phyloP scores from a whole-genome alignment of 306 rosid species.

The Quercus dentata region DNA sequence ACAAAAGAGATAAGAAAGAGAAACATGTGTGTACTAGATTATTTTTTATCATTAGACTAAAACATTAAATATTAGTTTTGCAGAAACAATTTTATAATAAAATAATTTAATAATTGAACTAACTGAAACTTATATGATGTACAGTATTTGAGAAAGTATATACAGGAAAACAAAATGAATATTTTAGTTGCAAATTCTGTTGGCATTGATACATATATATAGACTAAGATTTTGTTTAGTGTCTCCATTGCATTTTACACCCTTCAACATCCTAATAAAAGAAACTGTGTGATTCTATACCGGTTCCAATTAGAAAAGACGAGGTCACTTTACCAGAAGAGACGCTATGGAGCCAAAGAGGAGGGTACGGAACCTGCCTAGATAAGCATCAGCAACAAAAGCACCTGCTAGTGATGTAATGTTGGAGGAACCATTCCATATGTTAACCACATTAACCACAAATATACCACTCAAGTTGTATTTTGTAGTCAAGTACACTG shows the following conservation, averaged over 20 bases:
- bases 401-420: conserved; percentile 66
- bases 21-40: too few species aligned
- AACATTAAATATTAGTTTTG: too few species aligned
- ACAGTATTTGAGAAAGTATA: background rate
- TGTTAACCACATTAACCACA: conserved; percentile 57
- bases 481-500: conserved; percentile 45
- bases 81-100: too few species aligned
- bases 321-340: conserved; percentile 47
- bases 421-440: conserved; percentile 77
- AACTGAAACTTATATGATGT: background rate
- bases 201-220: too few species aligned
- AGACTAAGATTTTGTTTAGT: too few species aligned
- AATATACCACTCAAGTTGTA: conserved; percentile 55
- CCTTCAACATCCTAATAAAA: background rate
- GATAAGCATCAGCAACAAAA: conserved; percentile 67
- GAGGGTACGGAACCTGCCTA: conserved; percentile 73
- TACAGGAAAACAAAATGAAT: background rate
- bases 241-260: too few species aligned
- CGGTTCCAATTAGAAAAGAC: background rate
- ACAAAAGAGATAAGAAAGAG: too few species aligned
- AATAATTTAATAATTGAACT: too few species aligned
- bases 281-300: background rate
- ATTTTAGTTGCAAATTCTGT: too few species aligned
- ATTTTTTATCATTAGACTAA: too few species aligned
- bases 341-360: conserved; percentile 58